Evolutionary conservation across 495 filamentous ascomycete species (phyloP).

Genomic region (Antarctomyces pellizariae): DNA sequence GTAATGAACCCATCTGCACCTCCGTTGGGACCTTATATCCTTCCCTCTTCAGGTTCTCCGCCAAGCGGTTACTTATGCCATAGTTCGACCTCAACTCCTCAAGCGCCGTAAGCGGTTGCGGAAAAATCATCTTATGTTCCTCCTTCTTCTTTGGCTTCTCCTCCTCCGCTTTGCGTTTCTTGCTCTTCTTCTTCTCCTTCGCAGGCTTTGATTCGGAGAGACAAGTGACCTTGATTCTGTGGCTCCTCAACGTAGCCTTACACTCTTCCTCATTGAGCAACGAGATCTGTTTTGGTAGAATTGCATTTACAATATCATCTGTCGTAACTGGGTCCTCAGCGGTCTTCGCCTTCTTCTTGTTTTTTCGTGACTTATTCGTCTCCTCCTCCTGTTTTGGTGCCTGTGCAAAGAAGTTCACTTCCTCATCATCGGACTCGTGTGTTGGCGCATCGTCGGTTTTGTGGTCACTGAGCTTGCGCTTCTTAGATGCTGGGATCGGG

Average conservation of each 20-base stretch:
- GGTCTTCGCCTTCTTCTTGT: constrained; percentile 3
- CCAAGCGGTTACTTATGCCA: constrained; percentile 42
- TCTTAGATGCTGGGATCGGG: constrained; percentile 14
- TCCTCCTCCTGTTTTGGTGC: constrained; percentile 9
- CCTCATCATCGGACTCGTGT: constrained; percentile 11
- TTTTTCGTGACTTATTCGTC: constrained; percentile 3
- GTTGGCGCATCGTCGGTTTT: no score
- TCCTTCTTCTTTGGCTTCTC: constrained; percentile 28
- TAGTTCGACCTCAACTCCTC: constrained; percentile 43
- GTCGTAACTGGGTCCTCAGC: constrained; percentile 8
- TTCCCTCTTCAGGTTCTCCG: constrained; percentile 58
- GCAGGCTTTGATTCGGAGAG: no score
- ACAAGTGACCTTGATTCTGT: constrained; percentile 71
- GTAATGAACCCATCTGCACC: constrained; percentile 72
- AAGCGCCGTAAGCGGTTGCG: constrained; percentile 61
- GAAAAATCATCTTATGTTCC: constrained; percentile 29
- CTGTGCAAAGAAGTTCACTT: constrained; percentile 26
- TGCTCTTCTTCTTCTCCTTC: constrained; percentile 24
- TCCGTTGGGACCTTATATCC: constrained; percentile 76
- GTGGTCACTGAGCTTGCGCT: constrained; percentile 20
- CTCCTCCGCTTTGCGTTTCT: constrained; percentile 20
- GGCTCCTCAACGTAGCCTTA: constrained; percentile 47
- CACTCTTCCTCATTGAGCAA: constrained; percentile 38
- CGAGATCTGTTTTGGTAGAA: constrained; percentile 5
- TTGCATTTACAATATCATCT: constrained; percentile 1